Evolutionary conservation across 805 yeast species (phyloP).

Genomic region (Saccharomycopsis sp.): DNA sequence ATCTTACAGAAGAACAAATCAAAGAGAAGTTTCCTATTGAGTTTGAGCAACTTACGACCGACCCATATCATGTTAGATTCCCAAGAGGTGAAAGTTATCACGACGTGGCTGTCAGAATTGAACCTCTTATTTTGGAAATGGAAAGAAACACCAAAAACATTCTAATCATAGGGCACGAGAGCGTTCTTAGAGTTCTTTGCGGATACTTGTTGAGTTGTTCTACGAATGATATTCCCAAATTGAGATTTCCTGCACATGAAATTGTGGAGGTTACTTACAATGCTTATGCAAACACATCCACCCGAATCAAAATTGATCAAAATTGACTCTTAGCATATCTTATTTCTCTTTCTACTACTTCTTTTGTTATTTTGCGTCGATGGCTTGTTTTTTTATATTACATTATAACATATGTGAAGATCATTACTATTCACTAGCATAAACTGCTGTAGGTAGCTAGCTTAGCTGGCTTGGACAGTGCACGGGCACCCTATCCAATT

Average conservation of each 20-base stretch:
- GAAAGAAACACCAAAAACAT: slow-evolving; percentile 86
- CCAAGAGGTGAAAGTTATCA: slow-evolving; percentile 93
- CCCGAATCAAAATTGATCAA: too few relatives aligned
- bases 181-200: slow-evolving; percentile 78
- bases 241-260: slow-evolving; percentile 72
- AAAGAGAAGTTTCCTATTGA: slow-evolving; percentile 57
- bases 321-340: too few relatives aligned
- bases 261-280: slow-evolving; percentile 80
- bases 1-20: slow-evolving; percentile 53
- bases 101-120: slow-evolving; percentile 89
- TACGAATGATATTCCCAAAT: slow-evolving; percentile 73
- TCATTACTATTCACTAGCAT: too few relatives aligned
- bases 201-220: slow-evolving; percentile 93
- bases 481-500: too few relatives aligned
- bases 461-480: too few relatives aligned
- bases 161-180: slow-evolving; percentile 86
- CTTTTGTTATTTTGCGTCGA: too few relatives aligned
- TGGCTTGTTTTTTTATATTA: too few relatives aligned
- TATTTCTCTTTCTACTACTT: too few relatives aligned
- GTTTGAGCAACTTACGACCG: slow-evolving; percentile 51
- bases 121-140: slow-evolving; percentile 86
- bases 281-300: slow-evolving; percentile 82
- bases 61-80: slow-evolving; percentile 89
- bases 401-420: too few relatives aligned
- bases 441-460: too few relatives aligned